Percentiles rank a stretch among this genome's conserved stretches.
phyloP scores from a whole-genome alignment of 352 stramenopile genomes.

The Phytophthora europaea region DNA sequence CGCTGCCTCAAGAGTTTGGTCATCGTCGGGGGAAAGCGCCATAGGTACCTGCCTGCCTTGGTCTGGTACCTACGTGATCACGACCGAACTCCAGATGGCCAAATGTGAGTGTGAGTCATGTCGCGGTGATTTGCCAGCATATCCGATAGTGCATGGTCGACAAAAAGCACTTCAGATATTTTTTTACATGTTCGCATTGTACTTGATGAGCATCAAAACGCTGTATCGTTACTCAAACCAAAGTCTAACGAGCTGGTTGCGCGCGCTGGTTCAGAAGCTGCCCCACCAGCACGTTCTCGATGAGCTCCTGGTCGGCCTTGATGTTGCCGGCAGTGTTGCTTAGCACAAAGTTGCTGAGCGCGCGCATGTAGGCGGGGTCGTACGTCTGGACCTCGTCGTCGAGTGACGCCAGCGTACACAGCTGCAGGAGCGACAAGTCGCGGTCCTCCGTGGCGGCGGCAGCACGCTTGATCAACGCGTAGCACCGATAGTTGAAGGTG shows the following conservation, averaged over 20 bases:
- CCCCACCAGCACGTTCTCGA: slow-evolving; percentile 32
- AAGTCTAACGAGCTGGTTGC: slow-evolving; percentile 4
- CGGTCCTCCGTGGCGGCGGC: slow-evolving; percentile 12
- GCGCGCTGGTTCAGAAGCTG: slow-evolving; percentile 15
- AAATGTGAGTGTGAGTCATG: slow-evolving; percentile 4
- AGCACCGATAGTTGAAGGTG: slow-evolving; percentile 63
- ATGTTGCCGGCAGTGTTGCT: slow-evolving; percentile 40
- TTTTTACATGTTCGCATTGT: neutral
- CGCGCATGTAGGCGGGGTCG: slow-evolving; percentile 32
- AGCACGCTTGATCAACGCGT: slow-evolving; percentile 48
- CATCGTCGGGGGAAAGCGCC: slow-evolving; percentile 21
- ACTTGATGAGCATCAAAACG: neutral
- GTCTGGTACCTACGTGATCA: neutral
- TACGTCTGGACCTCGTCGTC: slow-evolving; percentile 20
- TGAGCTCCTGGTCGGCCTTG: slow-evolving; percentile 36
- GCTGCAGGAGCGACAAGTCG: slow-evolving; percentile 25
- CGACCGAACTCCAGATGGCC: neutral
- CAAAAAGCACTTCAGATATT: neutral
- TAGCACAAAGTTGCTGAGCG: slow-evolving; percentile 38
- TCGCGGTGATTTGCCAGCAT: slow-evolving; percentile 3
- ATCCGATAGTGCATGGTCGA: too few species aligned
- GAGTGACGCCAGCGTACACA: slow-evolving; percentile 35
- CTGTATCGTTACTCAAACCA: neutral
- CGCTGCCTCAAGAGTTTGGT: slow-evolving; percentile 21
- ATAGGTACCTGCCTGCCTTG: slow-evolving; percentile 1